Conservation (phyloP, 1,139 yeast genomes). For the Pneumocystis carinii region DNA sequence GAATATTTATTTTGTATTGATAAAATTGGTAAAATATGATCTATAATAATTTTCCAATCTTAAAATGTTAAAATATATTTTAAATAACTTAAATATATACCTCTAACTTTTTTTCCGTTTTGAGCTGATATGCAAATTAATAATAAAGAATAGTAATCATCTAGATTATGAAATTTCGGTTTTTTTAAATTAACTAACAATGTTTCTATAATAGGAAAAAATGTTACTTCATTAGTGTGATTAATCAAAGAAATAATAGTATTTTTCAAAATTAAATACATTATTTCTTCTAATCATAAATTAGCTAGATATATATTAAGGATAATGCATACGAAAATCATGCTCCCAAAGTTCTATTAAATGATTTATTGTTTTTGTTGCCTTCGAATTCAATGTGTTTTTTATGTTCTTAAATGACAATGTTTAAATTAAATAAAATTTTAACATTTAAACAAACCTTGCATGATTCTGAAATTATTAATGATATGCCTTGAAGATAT, state of each 20-base stretch:
- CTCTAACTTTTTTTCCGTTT: not conserved
- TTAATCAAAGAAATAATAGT: slow-evolving; percentile 44
- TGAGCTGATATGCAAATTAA: slow-evolving; percentile 14
- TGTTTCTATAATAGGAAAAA: slow-evolving; percentile 29
- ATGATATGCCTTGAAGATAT: not conserved
- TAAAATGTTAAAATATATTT: not conserved
- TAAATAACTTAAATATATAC: not conserved
- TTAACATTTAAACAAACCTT: slow-evolving; percentile 30
- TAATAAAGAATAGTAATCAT: slow-evolving; percentile 15
- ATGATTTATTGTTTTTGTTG: not conserved
- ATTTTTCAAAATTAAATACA: slow-evolving; percentile 38
- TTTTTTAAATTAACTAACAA: slow-evolving; percentile 14
- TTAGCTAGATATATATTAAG: not conserved
- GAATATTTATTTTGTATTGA: not conserved
- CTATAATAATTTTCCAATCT: not conserved
- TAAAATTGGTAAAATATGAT: not conserved
- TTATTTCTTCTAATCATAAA: slow-evolving; percentile 18
- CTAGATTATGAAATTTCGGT: slow-evolving; percentile 8
- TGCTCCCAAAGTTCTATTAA: not conserved
- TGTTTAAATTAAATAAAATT: slow-evolving; percentile 18
- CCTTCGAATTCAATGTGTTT: not conserved
- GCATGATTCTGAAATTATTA: not conserved
- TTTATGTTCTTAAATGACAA: not conserved
- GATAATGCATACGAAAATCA: not conserved
- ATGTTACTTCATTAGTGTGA: slow-evolving; percentile 45